Base-by-base conservation (phyloP, 176 grass and related monocot species). In the Chrysopogon serrulatus region DNA sequence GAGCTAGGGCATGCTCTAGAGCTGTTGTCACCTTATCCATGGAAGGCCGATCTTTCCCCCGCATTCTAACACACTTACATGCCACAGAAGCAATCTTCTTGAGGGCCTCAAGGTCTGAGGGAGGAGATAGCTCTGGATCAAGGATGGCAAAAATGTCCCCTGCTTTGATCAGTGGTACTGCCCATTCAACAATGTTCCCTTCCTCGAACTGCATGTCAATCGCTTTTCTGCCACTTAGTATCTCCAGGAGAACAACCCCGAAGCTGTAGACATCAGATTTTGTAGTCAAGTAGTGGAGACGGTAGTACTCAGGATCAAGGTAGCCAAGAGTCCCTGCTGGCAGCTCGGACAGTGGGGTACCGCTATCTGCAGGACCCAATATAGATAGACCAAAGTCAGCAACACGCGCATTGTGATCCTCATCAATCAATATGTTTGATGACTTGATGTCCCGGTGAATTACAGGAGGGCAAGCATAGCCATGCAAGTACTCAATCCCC, bases 371-470 rank as follows among this genome's bases (percentile, higher is more conserved):
- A 57, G 96, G 96, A 49, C 93, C 96, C 68, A 98, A 86, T 81
- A 98, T 90, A 74, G 93, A 98, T 37, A 98, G 91, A 47, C 96
- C 96, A 53, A 98, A 98, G 85, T 98, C 96, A 0, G 96, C 85
- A 11, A 98, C 96, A 28, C 96, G 91, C 1, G 96, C 96, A 90
- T 98, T 98, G 69, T 98, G 91, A 66, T 98, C 96, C 82, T 98
- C 93, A 62, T 98, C 96, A 34, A 98, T 98, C 61, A 98, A 81
- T 87, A 98, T 98, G 73, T 98, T 98, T 44, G 96, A 98, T 3
- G 96, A 98, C 73, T 98, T 98, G 81, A 98, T 98, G 79, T 98
- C 96, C 62, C 96, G 86, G 32, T 98, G 96, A 85, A 98, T 98
- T 28, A 98, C 96, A 1, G 93, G 96, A 48, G 96, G 96, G 87